phyloP scores from a whole-genome alignment of 179 eudicot species.

The Gypsophila paniculata region DNA sequence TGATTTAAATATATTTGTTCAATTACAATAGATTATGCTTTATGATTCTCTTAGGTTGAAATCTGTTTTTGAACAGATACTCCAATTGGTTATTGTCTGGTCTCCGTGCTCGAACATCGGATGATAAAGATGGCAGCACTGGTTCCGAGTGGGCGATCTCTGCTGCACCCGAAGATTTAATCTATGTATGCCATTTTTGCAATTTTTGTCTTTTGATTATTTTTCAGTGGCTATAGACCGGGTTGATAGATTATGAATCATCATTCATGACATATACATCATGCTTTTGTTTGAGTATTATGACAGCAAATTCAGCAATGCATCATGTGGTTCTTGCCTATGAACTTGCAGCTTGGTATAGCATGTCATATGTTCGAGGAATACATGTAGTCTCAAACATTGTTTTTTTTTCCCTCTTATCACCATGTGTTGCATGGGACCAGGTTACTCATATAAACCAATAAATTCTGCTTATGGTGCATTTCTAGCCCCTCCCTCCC shows the following conservation, averaged over 20 bases:
- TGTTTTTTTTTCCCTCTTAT: too few relatives aligned
- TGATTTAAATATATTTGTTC: neutral
- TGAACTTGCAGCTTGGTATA: too few relatives aligned
- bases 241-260: too few relatives aligned
- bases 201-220: neutral
- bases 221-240: neutral
- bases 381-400: too few relatives aligned
- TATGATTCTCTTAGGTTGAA: slow-evolving; percentile 12
- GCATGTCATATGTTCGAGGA: too few relatives aligned
- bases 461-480: slow-evolving; percentile 1
- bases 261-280: too few relatives aligned
- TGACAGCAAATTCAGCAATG: too few relatives aligned
- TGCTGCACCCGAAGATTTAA: slow-evolving; percentile 71
- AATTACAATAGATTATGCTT: neutral
- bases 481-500: neutral
- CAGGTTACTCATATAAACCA: too few relatives aligned
- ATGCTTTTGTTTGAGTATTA: too few relatives aligned
- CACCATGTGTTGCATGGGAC: too few relatives aligned
- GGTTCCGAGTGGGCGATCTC: slow-evolving; percentile 85
- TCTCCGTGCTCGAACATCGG: slow-evolving; percentile 61
- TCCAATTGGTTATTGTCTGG: slow-evolving; percentile 87
- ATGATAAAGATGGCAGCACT: slow-evolving; percentile 41
- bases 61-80: slow-evolving; percentile 46
- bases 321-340: too few relatives aligned
- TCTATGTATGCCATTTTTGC: slow-evolving; percentile 48